Base-by-base conservation (phyloP, 169 alveolate genomes). In the Eimeria mitis region DNA sequence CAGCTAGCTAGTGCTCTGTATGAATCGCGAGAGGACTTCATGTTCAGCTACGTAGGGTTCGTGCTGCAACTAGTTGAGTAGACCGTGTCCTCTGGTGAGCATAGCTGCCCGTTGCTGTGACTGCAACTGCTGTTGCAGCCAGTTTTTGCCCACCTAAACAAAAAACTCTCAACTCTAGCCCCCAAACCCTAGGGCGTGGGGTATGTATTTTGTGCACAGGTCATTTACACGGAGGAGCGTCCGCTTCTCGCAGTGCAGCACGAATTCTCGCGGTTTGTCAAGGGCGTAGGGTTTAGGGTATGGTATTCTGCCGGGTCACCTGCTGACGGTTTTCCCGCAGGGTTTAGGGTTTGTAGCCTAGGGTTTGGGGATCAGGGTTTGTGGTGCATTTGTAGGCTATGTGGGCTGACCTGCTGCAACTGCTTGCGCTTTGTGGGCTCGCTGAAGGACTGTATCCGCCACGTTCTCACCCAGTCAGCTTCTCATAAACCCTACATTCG, bases 221-320 rank as follows among this genome's bases (percentile, higher is more conserved):
- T 87, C 7, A 87, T 87, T 42, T 87, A 87, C 65, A 87, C 92
- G 9, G 92, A 87, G 63, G 52, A 59, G 65, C 8, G 40, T 23
- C 92, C 92, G 11, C 65, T 87, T 44, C 81, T 63, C 40, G 92
- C 65, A 31, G 92, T 63, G 92, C 92, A 87, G 92, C 92, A 87
- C 81, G 81, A 87, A 49, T 59, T 87, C 40, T 87, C 92, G 11
- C 78, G 92, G 92, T 59, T 16, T 8, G 92, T 83, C 56, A 21
- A 83, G 68, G 68, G 71, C n/a, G 49, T n/a, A 52, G 28, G 89
- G 89, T 23, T 19, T 42, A 47, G 34, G 63, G 16, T 19, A 42
- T 14, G 59, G 47, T 19, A 31, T 14, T 52, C n/a, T 31, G 49
- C 78, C 16, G 2, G 78, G 44, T 28, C 44, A 31, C n/a, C n/a